Base-by-base conservation (phyloP, 352 stramenopile species). In the Phytophthora megakarya region DNA sequence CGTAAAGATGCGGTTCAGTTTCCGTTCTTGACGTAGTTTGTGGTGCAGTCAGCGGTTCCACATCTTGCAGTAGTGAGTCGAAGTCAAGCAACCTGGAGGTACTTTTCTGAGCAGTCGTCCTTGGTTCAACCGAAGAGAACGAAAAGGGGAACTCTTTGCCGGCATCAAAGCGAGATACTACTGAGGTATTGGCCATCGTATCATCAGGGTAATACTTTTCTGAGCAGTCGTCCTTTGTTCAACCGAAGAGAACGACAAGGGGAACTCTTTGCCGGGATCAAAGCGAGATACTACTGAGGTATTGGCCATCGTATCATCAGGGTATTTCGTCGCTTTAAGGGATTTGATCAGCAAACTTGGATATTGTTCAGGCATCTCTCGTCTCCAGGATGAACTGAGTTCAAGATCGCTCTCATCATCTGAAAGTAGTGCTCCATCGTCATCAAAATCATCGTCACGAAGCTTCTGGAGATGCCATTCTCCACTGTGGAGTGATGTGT, bases 11-110 rank as follows among this genome's bases (percentile, higher is more conserved):
- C 4, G 33, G 52, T 18, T 39, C 37, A 3, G 40, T n/a, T 5
- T 43, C 38, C 4, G 7, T 16, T 16, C 19, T 1, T 23, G 19
- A 6, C 22, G 3, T 43, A 37, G 15, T 22, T 43, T 66, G 21
- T 7, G 22, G 22, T 30, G 13, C 26, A 0, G 11, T 64, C 45
- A 51, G 33, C 21, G 51, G 25, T 44, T 61, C 44, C 11, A 43
- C 25, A 16, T 72, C 49, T 49, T 68, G 49, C 5, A 91, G 59
- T 1, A 89, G 42, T n/a, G 75, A 83, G 10, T 84, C 76, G 56
- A 86, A 89, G 33, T 86, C 75, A 48, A 86, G 90, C 12, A 90
- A 48, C 12, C 48, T 68, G 3, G 48, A 23, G 12, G n/a, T 13
- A 25, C 28, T 51, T 33, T 45, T 45, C 22, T 18, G 37, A 44